These are phyloP conservation scores for Umbelopsis isabellina DNA, from an alignment of 192 early-diverging fungal species.

Conservation along the genomic window DNA sequence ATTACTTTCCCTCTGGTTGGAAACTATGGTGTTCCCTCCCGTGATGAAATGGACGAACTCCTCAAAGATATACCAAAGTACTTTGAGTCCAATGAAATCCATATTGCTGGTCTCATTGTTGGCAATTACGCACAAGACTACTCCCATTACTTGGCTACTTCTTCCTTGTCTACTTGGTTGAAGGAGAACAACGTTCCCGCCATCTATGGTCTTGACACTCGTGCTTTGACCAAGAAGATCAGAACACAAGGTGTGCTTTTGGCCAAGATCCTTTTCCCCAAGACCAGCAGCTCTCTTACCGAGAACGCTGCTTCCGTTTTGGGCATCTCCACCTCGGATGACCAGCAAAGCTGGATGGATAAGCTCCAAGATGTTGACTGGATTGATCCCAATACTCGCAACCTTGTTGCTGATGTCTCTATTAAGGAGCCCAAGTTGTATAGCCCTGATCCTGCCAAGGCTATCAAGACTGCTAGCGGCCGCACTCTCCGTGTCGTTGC, in stretches of 20 bases:
- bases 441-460: slow-evolving; percentile 61
- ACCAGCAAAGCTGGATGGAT: slow-evolving; percentile 55
- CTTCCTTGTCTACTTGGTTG: slow-evolving; percentile 88
- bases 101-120: slow-evolving; percentile 90
- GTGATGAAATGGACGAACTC: slow-evolving; percentile 77
- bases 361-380: slow-evolving; percentile 84
- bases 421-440: slow-evolving; percentile 80
- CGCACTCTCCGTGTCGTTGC: slow-evolving; percentile 85
- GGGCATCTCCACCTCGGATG: slow-evolving; percentile 34
- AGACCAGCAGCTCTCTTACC: slow-evolving; percentile 46
- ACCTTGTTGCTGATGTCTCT: slow-evolving; percentile 97
- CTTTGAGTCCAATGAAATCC: slow-evolving; percentile 96
- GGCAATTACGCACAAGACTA: slow-evolving; percentile 90
- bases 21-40: slow-evolving; percentile 97
- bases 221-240: slow-evolving; percentile 97
- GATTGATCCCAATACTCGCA: slow-evolving; percentile 91
- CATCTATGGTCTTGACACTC: slow-evolving; percentile 94
- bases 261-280: slow-evolving; percentile 91
- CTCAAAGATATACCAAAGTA: slow-evolving; percentile 89
- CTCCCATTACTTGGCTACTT: slow-evolving; percentile 90
- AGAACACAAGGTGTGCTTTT: slow-evolving; percentile 88
- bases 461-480: slow-evolving; percentile 57
- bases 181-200: slow-evolving; percentile 92
- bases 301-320: slow-evolving; percentile 43
- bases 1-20: slow-evolving; percentile 97